Evolutionary conservation across 768 basidiomycete genomes (phyloP).

Genomic region (Suillus hirtellus): DNA sequence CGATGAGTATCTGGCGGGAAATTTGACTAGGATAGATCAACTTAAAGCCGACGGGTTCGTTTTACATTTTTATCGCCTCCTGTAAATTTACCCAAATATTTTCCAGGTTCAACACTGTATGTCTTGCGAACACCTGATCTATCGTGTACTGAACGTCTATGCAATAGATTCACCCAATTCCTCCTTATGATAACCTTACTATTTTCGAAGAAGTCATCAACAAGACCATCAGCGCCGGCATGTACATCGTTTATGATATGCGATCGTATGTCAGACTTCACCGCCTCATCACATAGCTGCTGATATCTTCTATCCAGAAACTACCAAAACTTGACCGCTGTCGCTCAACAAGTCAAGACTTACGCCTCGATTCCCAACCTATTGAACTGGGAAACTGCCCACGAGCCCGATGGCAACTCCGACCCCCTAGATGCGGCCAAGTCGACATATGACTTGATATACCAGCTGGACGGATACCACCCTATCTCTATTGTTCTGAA

Average conservation of each 20-base stretch:
- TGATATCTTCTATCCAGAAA: conserved; percentile 29
- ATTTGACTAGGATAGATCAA: conserved; percentile 52
- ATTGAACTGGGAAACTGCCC: conserved; percentile 70
- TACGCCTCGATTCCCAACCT: conserved; percentile 69
- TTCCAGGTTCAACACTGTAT: conserved; percentile 24
- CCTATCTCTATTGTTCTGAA: conserved; percentile 57
- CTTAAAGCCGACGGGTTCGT: conserved; percentile 58
- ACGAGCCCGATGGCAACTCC: conserved; percentile 70
- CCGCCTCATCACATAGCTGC: not conserved
- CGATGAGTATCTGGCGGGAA: conserved; percentile 50
- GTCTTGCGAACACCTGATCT: conserved; percentile 9
- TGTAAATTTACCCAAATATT: not conserved
- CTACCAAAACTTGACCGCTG: conserved; percentile 62
- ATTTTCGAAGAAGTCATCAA: conserved; percentile 25
- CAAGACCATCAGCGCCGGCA: conserved; percentile 19
- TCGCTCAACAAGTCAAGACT: conserved; percentile 62
- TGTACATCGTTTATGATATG: conserved; percentile 83
- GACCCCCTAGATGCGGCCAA: conserved; percentile 64
- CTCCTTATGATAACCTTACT: conserved; percentile 60
- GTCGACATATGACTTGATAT: conserved; percentile 46
- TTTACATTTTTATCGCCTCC: not conserved
- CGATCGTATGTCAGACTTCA: conserved; percentile 41
- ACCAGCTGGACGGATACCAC: conserved; percentile 55
- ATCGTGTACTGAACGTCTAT: conserved; percentile 23
- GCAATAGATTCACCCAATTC: conserved; percentile 67